Evolutionary conservation across 495 filamentous ascomycete species (phyloP).

Genomic region (Neurospora africana): DNA sequence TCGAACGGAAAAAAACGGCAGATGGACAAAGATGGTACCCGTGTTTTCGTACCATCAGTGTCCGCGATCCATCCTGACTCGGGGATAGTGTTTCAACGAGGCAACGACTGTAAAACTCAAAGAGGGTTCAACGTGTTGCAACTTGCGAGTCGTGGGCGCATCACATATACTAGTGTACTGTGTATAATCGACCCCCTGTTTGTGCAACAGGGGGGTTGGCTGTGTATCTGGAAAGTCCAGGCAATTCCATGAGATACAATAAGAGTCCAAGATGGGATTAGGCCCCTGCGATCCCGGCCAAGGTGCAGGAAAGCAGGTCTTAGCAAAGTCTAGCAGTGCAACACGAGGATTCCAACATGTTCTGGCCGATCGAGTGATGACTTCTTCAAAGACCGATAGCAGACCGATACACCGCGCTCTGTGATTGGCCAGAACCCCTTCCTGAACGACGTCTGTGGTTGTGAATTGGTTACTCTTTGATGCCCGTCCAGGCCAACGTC

Average conservation of each 20-base stretch:
- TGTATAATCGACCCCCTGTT: no score
- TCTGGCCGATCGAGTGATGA: background rate
- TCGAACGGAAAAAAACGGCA: background rate
- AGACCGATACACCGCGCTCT: background rate
- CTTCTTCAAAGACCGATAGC: background rate
- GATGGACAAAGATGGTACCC: background rate
- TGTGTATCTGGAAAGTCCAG: background rate
- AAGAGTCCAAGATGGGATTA: background rate
- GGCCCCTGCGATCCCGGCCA: background rate
- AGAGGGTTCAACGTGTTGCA: background rate
- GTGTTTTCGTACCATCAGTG: background rate
- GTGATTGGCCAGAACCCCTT: background rate
- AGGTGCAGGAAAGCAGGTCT: background rate
- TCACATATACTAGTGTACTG: no score
- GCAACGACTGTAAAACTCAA: background rate
- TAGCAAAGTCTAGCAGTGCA: background rate
- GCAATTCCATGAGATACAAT: background rate
- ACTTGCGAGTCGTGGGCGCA: background rate
- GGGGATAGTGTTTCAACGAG: background rate
- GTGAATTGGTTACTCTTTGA: background rate
- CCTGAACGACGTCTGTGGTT: background rate
- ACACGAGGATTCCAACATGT: background rate
- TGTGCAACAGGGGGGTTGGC: no score
- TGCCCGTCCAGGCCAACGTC: background rate
- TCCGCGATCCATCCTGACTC: background rate